Evolutionary conservation across 2,329 filamentous ascomycete species (phyloP).

Genomic region (Colletotrichum sp.): DNA sequence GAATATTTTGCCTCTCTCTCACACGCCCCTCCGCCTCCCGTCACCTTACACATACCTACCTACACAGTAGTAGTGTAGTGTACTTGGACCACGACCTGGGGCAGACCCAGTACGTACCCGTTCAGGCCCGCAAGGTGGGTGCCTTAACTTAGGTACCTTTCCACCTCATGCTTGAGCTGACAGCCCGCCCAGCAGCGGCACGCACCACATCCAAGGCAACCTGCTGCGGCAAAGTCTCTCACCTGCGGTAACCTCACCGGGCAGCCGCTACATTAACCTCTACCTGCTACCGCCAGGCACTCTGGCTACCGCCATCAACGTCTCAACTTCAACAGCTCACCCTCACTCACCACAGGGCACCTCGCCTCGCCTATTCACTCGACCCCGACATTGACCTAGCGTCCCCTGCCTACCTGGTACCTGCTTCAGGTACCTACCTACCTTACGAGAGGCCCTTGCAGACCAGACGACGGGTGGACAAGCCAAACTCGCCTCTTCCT

Average conservation of each 20-base stretch:
- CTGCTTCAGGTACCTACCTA: not conserved
- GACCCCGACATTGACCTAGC: not conserved
- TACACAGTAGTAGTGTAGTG: not conserved
- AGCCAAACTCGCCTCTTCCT: not conserved
- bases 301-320: not conserved
- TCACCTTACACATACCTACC: not conserved
- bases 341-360: not conserved
- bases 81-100: not conserved
- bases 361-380: not conserved
- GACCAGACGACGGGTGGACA: not conserved
- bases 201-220: not conserved
- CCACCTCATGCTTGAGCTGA: not conserved
- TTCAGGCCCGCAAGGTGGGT: not conserved
- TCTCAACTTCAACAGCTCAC: not conserved
- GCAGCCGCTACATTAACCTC: not conserved
- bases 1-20: not conserved
- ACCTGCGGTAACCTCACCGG: not conserved
- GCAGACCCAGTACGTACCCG: conserved; percentile 1
- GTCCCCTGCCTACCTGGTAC: not conserved
- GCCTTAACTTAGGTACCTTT: not conserved
- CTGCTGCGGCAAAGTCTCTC: not conserved
- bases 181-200: not conserved
- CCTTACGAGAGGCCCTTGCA: conserved; percentile 16
- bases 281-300: not conserved
- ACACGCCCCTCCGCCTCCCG: not conserved